A percentile compares a stretch with the other conserved stretches of the same genome.
phyloP scores from a whole-genome alignment of 108 stramenopile genomes.

The Skeletonema menzelii region DNA sequence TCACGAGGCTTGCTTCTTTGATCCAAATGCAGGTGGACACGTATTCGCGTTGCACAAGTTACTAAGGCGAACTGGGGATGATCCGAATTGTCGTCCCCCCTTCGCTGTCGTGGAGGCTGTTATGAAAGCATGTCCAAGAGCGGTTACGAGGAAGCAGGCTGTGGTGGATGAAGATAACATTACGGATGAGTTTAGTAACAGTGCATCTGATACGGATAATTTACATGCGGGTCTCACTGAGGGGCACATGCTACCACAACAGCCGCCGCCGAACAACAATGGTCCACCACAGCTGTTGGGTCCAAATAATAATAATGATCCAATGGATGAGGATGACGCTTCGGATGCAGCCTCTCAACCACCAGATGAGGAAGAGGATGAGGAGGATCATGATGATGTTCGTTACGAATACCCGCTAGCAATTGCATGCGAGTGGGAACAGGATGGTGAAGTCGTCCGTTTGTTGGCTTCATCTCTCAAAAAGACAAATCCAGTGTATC shows the following conservation, averaged over 20 bases:
- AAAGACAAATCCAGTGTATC: slow-evolving; percentile 14
- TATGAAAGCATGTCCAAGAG: slow-evolving; percentile 58
- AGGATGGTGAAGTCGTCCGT: slow-evolving; percentile 16
- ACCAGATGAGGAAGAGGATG: background rate
- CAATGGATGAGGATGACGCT: background rate
- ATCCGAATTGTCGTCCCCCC: slow-evolving; percentile 47
- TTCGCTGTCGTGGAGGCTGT: slow-evolving; percentile 61
- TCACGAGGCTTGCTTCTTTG: slow-evolving; percentile 38
- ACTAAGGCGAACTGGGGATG: slow-evolving; percentile 11
- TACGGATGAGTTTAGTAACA: background rate
- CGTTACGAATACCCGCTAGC: slow-evolving; percentile 43
- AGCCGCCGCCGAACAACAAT: background rate
- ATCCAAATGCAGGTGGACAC: slow-evolving; percentile 34
- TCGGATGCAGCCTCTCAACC: background rate
- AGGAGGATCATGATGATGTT: slow-evolving; percentile 23
- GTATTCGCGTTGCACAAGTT: slow-evolving; percentile 38
- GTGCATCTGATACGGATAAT: background rate
- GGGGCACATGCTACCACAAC: background rate
- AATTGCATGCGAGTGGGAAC: slow-evolving; percentile 31
- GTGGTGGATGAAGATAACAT: slow-evolving; percentile 34
- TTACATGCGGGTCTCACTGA: background rate
- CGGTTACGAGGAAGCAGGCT: slow-evolving; percentile 45
- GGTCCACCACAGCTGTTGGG: too few species aligned
- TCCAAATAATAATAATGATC: background rate
- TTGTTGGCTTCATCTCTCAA: slow-evolving; percentile 18